Base-by-base conservation (phyloP, 139 green algal species). In the Astrephomene gubernaculifera region DNA sequence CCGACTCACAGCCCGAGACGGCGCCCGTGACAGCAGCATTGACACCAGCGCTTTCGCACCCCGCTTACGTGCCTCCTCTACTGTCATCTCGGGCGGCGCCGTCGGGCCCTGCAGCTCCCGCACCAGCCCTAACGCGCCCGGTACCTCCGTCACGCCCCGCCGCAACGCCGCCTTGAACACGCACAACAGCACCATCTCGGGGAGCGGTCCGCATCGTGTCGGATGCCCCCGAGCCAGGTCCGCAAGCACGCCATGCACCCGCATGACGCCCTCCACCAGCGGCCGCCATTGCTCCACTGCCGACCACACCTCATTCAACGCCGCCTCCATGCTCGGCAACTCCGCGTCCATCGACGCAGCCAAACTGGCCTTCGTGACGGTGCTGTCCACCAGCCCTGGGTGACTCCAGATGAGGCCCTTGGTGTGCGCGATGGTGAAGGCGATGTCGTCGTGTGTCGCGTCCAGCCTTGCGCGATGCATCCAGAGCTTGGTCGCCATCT, bases 341-440 rank as follows among this genome's bases (percentile, higher is more conserved):
- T 86, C 65, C 25, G 27, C 45, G n/a, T 57, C 65, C 6, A 31
- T 65, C 4, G 33, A 35, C 12, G 79, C 65, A 4, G 65, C 65
- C 41, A 22, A 21, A 52, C 33, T 71, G 33, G 64, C 64, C 63
- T 78, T 84, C n/a, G 35, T 84, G 38, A 80, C 57, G 45, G 73
- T 85, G n/a, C 39, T 45, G 49, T 88, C 83, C 38, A 88, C 83
- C 44, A 88, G 83, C 1, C 49, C 67, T 2, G 83, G 52, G 65
- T 88, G 60, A 8, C 12, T 41, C 43, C 65, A 88, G 31, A 88
- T 38, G 1, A 78, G 38, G 52, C 83, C 83, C 43, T 72, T 68
- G 44, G 83, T 80, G 83, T 88, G 83, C n/a, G 83, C 65, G 29
- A 88, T 78, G n/a, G 44, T 78, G 64, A 88, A 88, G 17, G 67